Evolutionary conservation across 2,329 filamentous ascomycete genomes (phyloP).

Genomic region (Fusarium hainanense): DNA sequence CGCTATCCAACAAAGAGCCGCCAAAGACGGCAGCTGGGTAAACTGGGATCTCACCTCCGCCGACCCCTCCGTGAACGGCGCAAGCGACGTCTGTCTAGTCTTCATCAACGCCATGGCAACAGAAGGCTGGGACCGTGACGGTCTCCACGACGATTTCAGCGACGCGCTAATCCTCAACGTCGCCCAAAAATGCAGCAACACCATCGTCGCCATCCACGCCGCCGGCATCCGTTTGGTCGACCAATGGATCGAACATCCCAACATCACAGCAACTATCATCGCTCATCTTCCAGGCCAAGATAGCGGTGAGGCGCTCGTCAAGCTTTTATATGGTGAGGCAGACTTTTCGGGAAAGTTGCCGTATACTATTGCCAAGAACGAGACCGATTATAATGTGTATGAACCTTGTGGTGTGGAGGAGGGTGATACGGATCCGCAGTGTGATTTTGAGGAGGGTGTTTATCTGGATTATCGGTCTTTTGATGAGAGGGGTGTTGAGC

Average conservation of each 20-base stretch:
- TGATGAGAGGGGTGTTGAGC: slow-evolving; percentile 58
- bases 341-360: slow-evolving; percentile 68
- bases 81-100: slow-evolving; percentile 75
- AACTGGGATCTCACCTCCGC: slow-evolving; percentile 57
- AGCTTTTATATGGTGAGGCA: slow-evolving; percentile 68
- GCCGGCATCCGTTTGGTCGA: slow-evolving; percentile 71
- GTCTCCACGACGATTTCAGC: slow-evolving; percentile 75
- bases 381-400: slow-evolving; percentile 59
- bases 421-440: slow-evolving; percentile 65
- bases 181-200: slow-evolving; percentile 63
- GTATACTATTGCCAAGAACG: slow-evolving; percentile 68
- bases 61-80: slow-evolving; percentile 51
- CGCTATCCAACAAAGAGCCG: slow-evolving; percentile 64
- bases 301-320: slow-evolving; percentile 66
- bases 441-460: slow-evolving; percentile 67
- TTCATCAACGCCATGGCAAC: slow-evolving; percentile 84
- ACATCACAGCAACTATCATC: slow-evolving; percentile 71
- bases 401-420: slow-evolving; percentile 55
- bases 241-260: slow-evolving; percentile 72
- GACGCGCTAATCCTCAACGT: slow-evolving; percentile 69
- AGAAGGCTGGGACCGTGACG: slow-evolving; percentile 77
- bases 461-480: slow-evolving; percentile 67
- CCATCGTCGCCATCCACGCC: slow-evolving; percentile 72
- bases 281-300: slow-evolving; percentile 75
- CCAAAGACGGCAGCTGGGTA: slow-evolving; percentile 65